Evolutionary conservation across 1,284 basidiomycete genomes (phyloP), one percentile per base, ranked within the genome.

Genomic region (Filobasidium uniguttulatum): DNA sequence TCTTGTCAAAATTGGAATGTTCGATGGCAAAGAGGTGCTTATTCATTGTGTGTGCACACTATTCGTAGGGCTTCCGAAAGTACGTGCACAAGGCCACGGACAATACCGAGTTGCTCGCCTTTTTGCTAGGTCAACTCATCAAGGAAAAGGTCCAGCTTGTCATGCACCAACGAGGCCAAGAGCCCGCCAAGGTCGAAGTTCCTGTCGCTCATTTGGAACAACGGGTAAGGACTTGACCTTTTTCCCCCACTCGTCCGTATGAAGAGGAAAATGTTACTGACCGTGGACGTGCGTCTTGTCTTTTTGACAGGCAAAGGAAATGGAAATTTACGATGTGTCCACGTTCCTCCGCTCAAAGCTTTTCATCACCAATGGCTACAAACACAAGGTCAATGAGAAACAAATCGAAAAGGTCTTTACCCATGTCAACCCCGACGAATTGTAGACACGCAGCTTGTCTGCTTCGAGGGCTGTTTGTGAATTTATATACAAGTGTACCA

Each of bases 11-110:
- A 5, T 19, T 15, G 31, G 41, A n/a, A 52, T 46, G 19, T 15
- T 53, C 43, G 36, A 20, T 20, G 15, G 20, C 35, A n/a, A n/a
- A n/a, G n/a, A n/a, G n/a, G n/a, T n/a, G n/a, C 9, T 37, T 10
- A 8, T 3, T 38, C 23, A 43, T 33, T 12, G 23, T 36, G n/a
- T n/a, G n/a, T n/a, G n/a, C n/a, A n/a, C n/a, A n/a, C n/a, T n/a
- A n/a, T n/a, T 48, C 12, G 25, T 57, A 90, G 85, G 82, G 86
- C 50, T 93, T 96, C 82, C 79, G 93, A 56, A 97, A 97, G 71
- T 99, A 99, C 66, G 77, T 98, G 38, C 88, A 90, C 44, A 85
- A 91, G 62, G 83, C 89, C 12, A 81, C 82, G 52, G 94, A 99
- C 64, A 83, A 93, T 68, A 90, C 98, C 68, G 94, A 99, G 68